A percentile compares a stretch with the other conserved stretches of the same genome.
Evolutionary conservation across 441 rosid genomes (phyloP).

Genomic region (Pelargonium citronellum): DNA sequence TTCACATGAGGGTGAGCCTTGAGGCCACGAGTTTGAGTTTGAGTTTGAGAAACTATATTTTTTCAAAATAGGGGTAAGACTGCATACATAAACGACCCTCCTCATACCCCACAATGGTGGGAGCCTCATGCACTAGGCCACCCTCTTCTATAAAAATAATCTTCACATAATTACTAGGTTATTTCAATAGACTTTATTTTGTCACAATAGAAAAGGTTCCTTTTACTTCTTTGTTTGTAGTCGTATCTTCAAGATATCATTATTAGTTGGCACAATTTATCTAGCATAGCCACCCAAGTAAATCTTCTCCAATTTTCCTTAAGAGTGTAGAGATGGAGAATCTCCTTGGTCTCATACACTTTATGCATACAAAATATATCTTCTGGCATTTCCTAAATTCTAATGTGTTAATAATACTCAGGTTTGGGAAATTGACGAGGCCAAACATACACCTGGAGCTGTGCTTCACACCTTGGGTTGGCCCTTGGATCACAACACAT

Average conservation of each 20-base stretch:
- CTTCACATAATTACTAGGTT: background rate
- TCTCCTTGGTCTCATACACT: conserved; percentile 13
- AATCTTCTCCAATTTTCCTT: background rate
- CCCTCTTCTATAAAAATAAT: background rate
- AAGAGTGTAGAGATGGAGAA: background rate
- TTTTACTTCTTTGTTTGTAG: background rate
- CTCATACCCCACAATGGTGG: no score
- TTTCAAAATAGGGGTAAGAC: no score
- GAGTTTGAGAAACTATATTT: no score
- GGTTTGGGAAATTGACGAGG: conserved; percentile 95
- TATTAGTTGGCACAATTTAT: background rate
- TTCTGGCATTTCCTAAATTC: background rate
- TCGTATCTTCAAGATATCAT: background rate
- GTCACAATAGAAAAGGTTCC: conserved; percentile 2
- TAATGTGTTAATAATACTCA: conserved; percentile 20
- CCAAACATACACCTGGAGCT: conserved; percentile 77
- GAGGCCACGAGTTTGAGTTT: no score
- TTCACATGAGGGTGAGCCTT: no score
- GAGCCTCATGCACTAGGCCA: no score
- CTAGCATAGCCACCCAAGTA: background rate
- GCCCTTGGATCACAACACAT: conserved; percentile 83
- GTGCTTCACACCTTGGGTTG: conserved; percentile 88
- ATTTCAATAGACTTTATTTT: background rate
- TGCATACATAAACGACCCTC: no score
- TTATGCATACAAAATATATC: background rate